phyloP scores from a whole-genome alignment of 257 asterid genomes.

The Solanum arcanum region DNA sequence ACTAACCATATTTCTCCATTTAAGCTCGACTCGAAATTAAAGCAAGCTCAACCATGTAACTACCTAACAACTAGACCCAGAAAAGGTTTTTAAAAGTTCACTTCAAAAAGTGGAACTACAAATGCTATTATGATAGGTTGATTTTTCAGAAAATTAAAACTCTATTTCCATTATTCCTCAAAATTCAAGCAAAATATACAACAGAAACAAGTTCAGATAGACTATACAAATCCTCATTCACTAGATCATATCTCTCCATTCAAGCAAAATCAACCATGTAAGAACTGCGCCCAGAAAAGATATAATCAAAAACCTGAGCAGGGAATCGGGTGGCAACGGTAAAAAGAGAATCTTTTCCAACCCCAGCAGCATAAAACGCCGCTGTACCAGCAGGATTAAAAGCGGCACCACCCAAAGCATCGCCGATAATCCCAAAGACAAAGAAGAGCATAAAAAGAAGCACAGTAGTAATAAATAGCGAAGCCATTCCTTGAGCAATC shows the following conservation, averaged over 20 bases:
- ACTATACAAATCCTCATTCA: not conserved
- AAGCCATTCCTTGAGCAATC: conserved; percentile 27
- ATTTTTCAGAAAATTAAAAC: not conserved
- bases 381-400: conserved; percentile 86
- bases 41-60: not conserved
- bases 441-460: conserved; percentile 43
- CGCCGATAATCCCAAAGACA: conserved; percentile 55
- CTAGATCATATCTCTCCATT: not conserved
- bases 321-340: conserved; percentile 76
- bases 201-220: not conserved
- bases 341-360: conserved; percentile 39
- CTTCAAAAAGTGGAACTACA: not conserved
- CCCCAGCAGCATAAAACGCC: conserved; percentile 72
- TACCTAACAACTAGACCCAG: not conserved
- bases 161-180: not conserved
- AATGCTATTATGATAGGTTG: not conserved
- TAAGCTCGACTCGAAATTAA: not conserved
- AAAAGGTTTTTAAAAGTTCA: not conserved
- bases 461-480: conserved; percentile 42
- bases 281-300: not conserved
- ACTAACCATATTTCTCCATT: not conserved
- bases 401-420: conserved; percentile 71
- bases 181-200: not conserved
- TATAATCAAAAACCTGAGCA: conserved; percentile 6
- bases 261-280: not conserved